Evolutionary conservation across 352 stramenopile species (phyloP).

Genomic region (Pythium aphanidermatum): DNA sequence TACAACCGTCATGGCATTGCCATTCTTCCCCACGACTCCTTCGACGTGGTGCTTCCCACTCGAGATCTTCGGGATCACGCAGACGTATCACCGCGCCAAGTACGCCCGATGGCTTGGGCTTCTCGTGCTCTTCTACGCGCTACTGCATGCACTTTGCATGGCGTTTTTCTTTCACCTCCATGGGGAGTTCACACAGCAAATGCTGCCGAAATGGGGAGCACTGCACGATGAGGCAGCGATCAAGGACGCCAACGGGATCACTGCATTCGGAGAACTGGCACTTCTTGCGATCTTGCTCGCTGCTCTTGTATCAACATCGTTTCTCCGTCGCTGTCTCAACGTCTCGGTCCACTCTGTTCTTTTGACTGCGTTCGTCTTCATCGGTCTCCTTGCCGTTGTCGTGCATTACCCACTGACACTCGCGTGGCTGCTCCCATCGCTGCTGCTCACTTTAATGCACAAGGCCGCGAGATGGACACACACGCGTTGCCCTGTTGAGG

Average conservation of each 20-base stretch:
- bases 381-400: conserved; percentile 15
- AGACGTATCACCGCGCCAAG: conserved; percentile 9
- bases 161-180: conserved; percentile 13
- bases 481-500: conserved; percentile 15
- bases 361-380: not conserved
- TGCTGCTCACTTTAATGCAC: conserved; percentile 21
- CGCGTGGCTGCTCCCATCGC: conserved; percentile 23
- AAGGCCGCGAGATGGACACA: conserved; percentile 10
- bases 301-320: conserved; percentile 8
- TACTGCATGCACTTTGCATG: conserved; percentile 23
- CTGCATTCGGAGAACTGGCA: conserved; percentile 21
- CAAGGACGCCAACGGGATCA: conserved; percentile 13
- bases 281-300: conserved; percentile 21
- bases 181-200: conserved; percentile 6
- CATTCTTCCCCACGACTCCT: conserved; percentile 9
- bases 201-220: conserved; percentile 21
- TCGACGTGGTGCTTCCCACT: conserved; percentile 26
- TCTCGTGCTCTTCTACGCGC: conserved; percentile 5
- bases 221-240: conserved; percentile 13
- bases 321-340: conserved; percentile 22
- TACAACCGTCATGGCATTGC: conserved; percentile 19
- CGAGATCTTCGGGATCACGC: conserved; percentile 8
- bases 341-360: conserved; percentile 20
- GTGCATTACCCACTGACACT: conserved; percentile 22
- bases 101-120: conserved; percentile 23